phyloP scores from a whole-genome alignment of 768 basidiomycete species.

The Amanita polypyramis region DNA sequence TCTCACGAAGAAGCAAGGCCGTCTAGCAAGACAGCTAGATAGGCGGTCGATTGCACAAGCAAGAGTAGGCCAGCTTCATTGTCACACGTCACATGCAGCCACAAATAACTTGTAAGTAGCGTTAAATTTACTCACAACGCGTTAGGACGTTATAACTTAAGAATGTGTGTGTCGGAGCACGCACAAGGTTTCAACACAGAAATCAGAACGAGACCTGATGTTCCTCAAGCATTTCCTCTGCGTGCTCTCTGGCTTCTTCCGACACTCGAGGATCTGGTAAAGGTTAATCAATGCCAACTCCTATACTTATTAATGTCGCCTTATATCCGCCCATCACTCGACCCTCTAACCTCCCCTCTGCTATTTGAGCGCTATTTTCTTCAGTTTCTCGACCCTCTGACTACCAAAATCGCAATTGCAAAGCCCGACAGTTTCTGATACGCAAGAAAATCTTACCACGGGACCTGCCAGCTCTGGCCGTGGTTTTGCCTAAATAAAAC shows the following conservation, averaged over 20 bases:
- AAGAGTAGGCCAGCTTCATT: too few species aligned
- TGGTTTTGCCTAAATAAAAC: not conserved
- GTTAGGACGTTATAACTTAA: too few species aligned
- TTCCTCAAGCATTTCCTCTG: constrained; percentile 11
- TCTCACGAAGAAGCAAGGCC: constrained; percentile 2
- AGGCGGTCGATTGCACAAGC: not conserved
- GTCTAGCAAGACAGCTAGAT: too few species aligned
- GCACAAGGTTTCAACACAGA: not conserved
- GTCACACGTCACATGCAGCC: too few species aligned
- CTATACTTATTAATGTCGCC: constrained; percentile 18
- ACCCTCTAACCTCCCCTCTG: constrained; percentile 7
- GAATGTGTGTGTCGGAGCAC: too few species aligned
- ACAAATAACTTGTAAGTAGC: too few species aligned
- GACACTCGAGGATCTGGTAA: constrained; percentile 11
- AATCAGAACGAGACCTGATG: constrained; percentile 7
- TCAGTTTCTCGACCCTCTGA: not conserved
- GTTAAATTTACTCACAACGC: too few species aligned
- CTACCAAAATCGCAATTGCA: not conserved
- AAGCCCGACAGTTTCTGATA: not conserved
- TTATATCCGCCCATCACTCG: constrained; percentile 21
- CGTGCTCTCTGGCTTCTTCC: constrained; percentile 12
- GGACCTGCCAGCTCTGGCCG: not conserved
- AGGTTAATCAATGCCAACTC: not conserved
- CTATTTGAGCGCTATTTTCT: not conserved
- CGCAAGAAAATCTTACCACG: not conserved